Evolutionary conservation across 2,329 filamentous ascomycete species (phyloP), one percentile per base, ranked within the genome.

Genomic region (Trichophaea hybrida): DNA sequence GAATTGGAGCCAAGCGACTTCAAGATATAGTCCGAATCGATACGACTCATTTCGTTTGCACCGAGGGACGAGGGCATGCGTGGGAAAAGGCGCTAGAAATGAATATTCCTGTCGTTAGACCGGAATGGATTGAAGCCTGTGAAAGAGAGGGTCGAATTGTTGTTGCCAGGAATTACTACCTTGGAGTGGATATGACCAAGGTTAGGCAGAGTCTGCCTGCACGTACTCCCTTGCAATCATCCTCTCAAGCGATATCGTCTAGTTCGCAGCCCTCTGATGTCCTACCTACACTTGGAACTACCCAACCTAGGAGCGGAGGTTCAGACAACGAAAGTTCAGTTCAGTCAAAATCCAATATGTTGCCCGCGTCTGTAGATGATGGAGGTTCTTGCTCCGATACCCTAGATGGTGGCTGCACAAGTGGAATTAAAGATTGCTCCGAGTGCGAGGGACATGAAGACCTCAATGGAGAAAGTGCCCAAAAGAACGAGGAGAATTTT

Each of bases 61-160:
- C 88, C 7, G 93, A 98, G 72, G 90, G 90, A 34, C 78, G 90
- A 59, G 93, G 93, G 35, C 79, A 86, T 55, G 80, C 85, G 10
- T 98, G 93, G 93, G 93, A 98, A 74, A 94, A 93, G 76, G 93
- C 93, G 0, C 84, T 91, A 34, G 91, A 97, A 75, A 94, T 90
- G 81, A 98, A 97, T 72, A 94, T 98, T 58, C 93, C 93, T 6
- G 88, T 98, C 8, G 93, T 98, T 24, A 81, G 93, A 43, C 93
- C 93, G 17, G 93, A 98, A 72, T 98, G 93, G 93, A 81, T 98
- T 34, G 86, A 94, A 68, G 91, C 89, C n/a, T 98, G 93, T 71
- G 91, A 97, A 74, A 80, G 86, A 66, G 90, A 88, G 72, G 91
- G 91, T 49, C 82, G 89, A 61, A 94, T 98, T 64, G 84, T 97